These are phyloP conservation scores for Aspergillus candidus DNA, from an alignment of 2,329 filamentous ascomycete genomes.

Conservation along the genomic window DNA sequence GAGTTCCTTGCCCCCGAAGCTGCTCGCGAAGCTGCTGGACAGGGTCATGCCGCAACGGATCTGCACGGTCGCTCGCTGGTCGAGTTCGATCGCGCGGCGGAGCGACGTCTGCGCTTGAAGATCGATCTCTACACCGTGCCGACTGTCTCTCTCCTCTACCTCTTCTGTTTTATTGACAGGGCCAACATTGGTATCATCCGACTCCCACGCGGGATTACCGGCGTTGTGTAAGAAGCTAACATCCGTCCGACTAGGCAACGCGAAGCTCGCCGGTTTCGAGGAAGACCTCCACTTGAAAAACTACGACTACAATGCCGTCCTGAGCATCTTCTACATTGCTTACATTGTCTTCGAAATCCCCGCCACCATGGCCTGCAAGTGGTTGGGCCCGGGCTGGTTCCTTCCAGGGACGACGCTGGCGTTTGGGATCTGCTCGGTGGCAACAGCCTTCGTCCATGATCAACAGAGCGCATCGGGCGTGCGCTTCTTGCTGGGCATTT, in stretches of 20 bases:
- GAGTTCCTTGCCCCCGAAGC: conserved; percentile 11
- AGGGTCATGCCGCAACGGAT: conserved; percentile 45
- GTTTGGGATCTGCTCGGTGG: conserved; percentile 59
- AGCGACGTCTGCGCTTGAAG: conserved; percentile 55
- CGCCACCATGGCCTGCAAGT: conserved; percentile 62
- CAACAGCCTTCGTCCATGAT: conserved; percentile 59
- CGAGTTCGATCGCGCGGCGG: conserved; percentile 53
- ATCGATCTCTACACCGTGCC: conserved; percentile 62
- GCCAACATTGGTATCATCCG: conserved; percentile 58
- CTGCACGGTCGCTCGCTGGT: conserved; percentile 48
- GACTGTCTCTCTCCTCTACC: conserved; percentile 59
- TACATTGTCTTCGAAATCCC: conserved; percentile 71
- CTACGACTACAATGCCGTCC: conserved; percentile 63
- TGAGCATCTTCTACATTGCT: conserved; percentile 65
- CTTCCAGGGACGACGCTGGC: conserved; percentile 56
- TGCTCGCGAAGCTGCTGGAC: conserved; percentile 37
- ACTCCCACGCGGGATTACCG: not conserved
- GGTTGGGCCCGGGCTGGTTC: conserved; percentile 66
- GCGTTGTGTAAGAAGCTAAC: not conserved
- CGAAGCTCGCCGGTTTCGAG: conserved; percentile 59
- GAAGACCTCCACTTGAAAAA: conserved; percentile 53
- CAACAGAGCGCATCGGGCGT: conserved; percentile 52
- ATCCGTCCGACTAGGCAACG: conserved; percentile 50
- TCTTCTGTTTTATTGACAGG: conserved; percentile 71
- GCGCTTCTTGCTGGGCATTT: conserved; percentile 61